A percentile compares a stretch with the other conserved stretches of the same genome.
Conservation (phyloP, 371 early-diverging fungal species). For the Actinomortierella ambigua region DNA sequence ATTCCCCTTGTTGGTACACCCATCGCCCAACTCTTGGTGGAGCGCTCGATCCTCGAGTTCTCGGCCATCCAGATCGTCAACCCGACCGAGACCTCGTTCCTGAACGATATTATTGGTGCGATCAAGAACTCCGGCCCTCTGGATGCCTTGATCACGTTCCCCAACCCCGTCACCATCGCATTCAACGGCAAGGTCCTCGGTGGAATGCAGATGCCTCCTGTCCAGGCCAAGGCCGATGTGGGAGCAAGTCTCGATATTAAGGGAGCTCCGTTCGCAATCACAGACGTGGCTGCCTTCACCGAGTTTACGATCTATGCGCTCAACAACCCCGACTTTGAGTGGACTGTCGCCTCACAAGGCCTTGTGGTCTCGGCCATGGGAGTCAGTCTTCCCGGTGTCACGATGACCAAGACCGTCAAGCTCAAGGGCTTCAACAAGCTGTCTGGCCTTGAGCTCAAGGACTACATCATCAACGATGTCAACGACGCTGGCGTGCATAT, state of each 20-base stretch:
- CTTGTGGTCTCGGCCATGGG: constrained; percentile 61
- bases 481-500: constrained; percentile 35
- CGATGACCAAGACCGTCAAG: constrained; percentile 58
- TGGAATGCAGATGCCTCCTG: constrained; percentile 53
- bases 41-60: constrained; percentile 51
- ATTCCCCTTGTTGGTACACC: constrained; percentile 61
- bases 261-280: constrained; percentile 49
- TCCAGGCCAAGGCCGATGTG: constrained; percentile 45
- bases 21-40: constrained; percentile 59
- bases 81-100: constrained; percentile 51
- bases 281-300: constrained; percentile 52
- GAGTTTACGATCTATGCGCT: constrained; percentile 56
- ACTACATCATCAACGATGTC: constrained; percentile 24
- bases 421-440: constrained; percentile 54
- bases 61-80: constrained; percentile 48
- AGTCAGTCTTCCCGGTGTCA: constrained; percentile 55
- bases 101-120: constrained; percentile 54
- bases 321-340: constrained; percentile 56
- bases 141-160: constrained; percentile 62
- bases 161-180: constrained; percentile 52
- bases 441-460: constrained; percentile 8
- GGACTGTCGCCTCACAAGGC: constrained; percentile 55
- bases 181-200: constrained; percentile 56
- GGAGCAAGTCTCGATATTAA: constrained; percentile 56
- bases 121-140: constrained; percentile 63